Base-by-base conservation (phyloP, 2,329 filamentous ascomycete genomes). In the Fusarium kyushuense region DNA sequence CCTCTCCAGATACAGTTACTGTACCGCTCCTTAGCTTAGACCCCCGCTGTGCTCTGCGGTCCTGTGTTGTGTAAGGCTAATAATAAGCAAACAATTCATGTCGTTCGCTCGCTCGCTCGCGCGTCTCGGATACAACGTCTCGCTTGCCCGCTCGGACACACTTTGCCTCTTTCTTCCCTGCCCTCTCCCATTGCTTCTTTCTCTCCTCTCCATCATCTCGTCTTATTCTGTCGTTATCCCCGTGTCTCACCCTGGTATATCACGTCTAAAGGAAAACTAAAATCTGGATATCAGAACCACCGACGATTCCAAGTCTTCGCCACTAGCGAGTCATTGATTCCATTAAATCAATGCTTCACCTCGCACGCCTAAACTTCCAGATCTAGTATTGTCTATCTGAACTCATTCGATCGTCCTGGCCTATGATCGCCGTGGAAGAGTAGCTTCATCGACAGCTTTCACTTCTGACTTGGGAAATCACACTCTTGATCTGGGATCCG, bases 41-140 rank as follows among this genome's bases (percentile, higher is more conserved):
- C 62, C 62, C 47, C 23, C 36, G 47, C 47, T 29, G 49, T 43
- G 29, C 25, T 53, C 29, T 43, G 19, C 30, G n/a, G n/a, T 38
- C n/a, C 17, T 47, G 52, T 27, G 65, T 36, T 70, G 70, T 74
- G 72, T 67, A 74, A 74, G 72, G 66, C 70, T 40, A 53, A 73
- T 40, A 53, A 73, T 40, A 53, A 72, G 72, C 72, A 74, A 74
- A 74, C 72, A 74, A 60, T 63, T 60, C 62, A 63, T 70, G 54
- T 66, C 63, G 25, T 19, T 66, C 63, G 42, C 13, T 54, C 58
- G 21, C 30, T 40, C 21, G 30, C 51, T 21, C 40, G 30, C 29
- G 65, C 41, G 59, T 67, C 52, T 58, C 45, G 54, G 64, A 65
- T 63, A 62, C 63, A 45, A 55, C 29, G 48, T 62, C 41, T 58